Base-by-base conservation (phyloP, 1,284 basidiomycete genomes). In the Malassezia slooffiae region DNA sequence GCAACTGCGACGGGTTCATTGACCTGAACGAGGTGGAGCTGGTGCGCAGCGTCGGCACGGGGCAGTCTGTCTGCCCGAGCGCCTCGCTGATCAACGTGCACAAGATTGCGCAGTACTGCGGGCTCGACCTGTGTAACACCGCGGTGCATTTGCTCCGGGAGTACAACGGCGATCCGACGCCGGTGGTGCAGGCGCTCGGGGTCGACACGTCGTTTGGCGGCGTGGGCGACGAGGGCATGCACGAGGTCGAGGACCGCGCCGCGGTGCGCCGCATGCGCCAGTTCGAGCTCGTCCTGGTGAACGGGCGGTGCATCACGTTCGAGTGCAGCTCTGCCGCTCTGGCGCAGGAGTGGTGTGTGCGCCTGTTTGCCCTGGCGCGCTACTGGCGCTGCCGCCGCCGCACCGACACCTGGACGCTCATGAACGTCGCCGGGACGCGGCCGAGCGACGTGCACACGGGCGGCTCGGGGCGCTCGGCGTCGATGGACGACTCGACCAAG, bases 331-430 rank as follows among this genome's bases (percentile, higher is more conserved):
- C 67, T 22, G 56, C 58, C n/a, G 43, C 71, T 24, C 72, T 79
- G 31, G 81, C 81, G 2, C 63, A 80, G 34, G 83, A 89, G 57
- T 89, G 85, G 85, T 79, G 87, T 37, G 75, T 77, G 41, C 76
- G 77, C 38, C 75, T 89, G 2, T 76, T 78, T 20, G 76, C 75
- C 29, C 74, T 88, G 21, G 71, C 82, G 26, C 67, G 72, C 9
- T 89, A 85, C 64, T 89, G 86, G 86, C 79, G 76, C 40, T 74
- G 77, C 41, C 76, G 80, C 28, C 80, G 84, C 57, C 75, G 75
- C 26, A 73, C 74, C 31, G 83, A 85, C 60, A 80, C 85, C 13
- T 74, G 74, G 42, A 75, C 80, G 47, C 82, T 87, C 68, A 87
- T 88, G 80, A 79, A 84, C 23, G 71, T 38, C 34, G 27, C 32